phyloP scores from a whole-genome alignment of 2,329 filamentous ascomycete genomes.

The Sporothrix protearum region DNA sequence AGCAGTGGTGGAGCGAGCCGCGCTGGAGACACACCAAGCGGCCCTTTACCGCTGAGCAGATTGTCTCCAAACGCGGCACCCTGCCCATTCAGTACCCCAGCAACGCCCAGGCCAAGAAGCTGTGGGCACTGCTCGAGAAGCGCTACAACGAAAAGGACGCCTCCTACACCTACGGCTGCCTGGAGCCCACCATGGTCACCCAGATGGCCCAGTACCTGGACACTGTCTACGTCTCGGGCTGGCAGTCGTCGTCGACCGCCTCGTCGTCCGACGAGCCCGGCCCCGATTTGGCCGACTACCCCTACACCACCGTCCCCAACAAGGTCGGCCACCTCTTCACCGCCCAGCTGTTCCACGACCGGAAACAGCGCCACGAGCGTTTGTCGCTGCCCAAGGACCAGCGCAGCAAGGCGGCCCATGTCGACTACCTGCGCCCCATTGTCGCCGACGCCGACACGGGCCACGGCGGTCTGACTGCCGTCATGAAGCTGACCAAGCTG shows the following conservation, averaged over 20 bases:
- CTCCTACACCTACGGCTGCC: conserved; percentile 93
- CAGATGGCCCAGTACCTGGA: conserved; percentile 99
- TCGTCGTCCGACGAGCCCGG: conserved; percentile 94
- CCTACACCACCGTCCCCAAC: conserved; percentile 95
- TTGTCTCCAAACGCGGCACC: conserved; percentile 90
- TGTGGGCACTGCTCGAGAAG: conserved; percentile 83
- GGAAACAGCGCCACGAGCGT: conserved; percentile 96
- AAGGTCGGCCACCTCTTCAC: conserved; percentile 98
- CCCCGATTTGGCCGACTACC: conserved; percentile 96
- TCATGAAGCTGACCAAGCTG: conserved; percentile 99
- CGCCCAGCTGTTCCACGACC: conserved; percentile 98
- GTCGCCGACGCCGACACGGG: conserved; percentile 96
- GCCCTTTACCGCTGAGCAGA: conserved; percentile 93
- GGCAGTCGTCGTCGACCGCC: conserved; percentile 96
- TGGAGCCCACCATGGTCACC: conserved; percentile 97
- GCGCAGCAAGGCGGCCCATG: conserved; percentile 65
- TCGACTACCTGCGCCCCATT: conserved; percentile 94
- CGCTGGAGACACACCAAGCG: conserved; percentile 92
- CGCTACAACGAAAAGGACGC: conserved; percentile 76
- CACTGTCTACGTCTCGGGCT: conserved; percentile 97
- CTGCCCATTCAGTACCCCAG: conserved; percentile 89
- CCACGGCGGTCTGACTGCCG: conserved; percentile 93
- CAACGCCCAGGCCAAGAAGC: conserved; percentile 85
- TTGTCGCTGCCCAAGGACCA: conserved; percentile 69
- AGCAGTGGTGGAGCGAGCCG: conserved; percentile 90